Conservation (phyloP, 176 grass and related monocot species). For the Musa troglodytarum region DNA sequence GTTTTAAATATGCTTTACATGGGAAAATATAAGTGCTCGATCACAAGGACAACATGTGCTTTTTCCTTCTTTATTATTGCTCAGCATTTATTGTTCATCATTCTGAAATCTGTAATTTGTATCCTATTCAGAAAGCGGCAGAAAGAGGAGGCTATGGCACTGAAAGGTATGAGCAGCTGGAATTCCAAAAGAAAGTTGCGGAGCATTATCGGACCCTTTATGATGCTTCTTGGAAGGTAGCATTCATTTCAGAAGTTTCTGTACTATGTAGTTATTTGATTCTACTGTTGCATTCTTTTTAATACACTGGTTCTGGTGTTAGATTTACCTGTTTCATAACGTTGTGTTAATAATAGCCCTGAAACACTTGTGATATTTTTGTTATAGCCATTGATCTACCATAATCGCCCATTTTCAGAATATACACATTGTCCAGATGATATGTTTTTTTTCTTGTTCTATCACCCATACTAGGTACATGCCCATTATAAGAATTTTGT, state of each 20-base stretch:
- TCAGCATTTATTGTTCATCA: background rate
- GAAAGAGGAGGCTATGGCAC: conserved; percentile 81
- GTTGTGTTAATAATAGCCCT: too few relatives aligned
- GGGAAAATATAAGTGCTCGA: background rate
- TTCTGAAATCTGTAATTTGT: background rate
- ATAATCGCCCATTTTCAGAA: too few relatives aligned
- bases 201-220: conserved; percentile 54
- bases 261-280: conserved; percentile 2
- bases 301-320: too few relatives aligned
- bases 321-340: too few relatives aligned
- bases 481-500: too few relatives aligned
- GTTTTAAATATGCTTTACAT: background rate
- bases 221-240: conserved; percentile 84
- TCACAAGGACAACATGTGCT: background rate
- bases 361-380: too few relatives aligned
- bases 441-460: too few relatives aligned
- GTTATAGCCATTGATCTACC: too few relatives aligned
- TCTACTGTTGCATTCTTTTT: background rate
- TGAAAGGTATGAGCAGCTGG: conserved; percentile 79
- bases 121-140: conserved; percentile 61
- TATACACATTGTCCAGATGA: too few relatives aligned
- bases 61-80: background rate
- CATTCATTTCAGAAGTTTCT: background rate
- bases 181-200: conserved; percentile 83
- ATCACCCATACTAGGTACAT: too few relatives aligned